Conservation (phyloP, 345 rosid genomes). For the Gynandropsis gynandra region DNA sequence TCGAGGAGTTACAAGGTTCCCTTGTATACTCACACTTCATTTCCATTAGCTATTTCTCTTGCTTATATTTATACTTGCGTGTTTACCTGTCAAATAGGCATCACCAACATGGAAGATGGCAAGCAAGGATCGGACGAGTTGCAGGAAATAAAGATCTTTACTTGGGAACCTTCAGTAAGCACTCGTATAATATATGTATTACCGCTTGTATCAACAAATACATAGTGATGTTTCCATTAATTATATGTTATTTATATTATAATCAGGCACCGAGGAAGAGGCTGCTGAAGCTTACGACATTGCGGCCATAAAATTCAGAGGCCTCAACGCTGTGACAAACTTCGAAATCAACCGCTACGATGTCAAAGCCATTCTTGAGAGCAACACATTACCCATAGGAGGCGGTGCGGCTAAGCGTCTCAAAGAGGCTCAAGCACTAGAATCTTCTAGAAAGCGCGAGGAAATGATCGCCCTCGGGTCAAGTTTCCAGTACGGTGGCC, state of each 20-base stretch:
- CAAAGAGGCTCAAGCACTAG: constrained; percentile 94
- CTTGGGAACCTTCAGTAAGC: constrained; percentile 93
- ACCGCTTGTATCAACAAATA: background rate
- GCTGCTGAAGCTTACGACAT: constrained; percentile 99
- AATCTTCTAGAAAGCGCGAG: constrained; percentile 74
- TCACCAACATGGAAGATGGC: constrained; percentile 99
- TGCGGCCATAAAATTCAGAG: constrained; percentile 93
- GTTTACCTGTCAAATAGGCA: constrained; percentile 43
- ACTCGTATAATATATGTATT: background rate
- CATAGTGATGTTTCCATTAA: background rate
- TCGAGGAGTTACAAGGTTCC: constrained; percentile 95
- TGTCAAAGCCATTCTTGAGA: constrained; percentile 89
- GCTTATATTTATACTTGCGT: constrained; percentile 1
- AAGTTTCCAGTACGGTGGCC: constrained; percentile 41
- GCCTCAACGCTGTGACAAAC: constrained; percentile 89
- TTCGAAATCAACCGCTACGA: constrained; percentile 97
- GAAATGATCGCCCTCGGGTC: constrained; percentile 77
- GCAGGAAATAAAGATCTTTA: constrained; percentile 99
- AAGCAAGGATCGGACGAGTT: constrained; percentile 98
- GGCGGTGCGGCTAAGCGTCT: constrained; percentile 94
- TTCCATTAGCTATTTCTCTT: background rate
- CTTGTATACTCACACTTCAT: background rate
- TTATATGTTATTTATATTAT: background rate
- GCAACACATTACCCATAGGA: constrained; percentile 86
- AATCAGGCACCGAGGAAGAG: constrained; percentile 92